phyloP scores from a whole-genome alignment of 169 alveolate genomes.

The Cryptosporidium sp. region DNA sequence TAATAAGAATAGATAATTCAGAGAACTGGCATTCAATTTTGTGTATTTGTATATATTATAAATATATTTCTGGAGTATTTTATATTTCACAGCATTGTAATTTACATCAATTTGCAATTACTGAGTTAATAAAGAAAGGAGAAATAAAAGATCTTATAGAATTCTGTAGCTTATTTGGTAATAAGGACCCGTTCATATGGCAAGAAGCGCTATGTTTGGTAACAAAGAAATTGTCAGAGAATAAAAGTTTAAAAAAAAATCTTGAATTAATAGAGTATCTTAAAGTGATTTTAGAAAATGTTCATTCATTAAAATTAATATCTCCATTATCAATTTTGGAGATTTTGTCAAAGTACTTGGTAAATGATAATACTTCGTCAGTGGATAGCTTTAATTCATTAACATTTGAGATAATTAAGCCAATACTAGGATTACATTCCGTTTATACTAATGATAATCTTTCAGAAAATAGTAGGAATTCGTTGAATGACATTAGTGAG shows the following conservation, averaged over 20 bases:
- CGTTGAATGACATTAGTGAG: conserved; percentile 27
- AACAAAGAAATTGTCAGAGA: conserved; percentile 28
- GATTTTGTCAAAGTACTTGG: conserved; percentile 41
- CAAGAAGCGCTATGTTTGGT: conserved; percentile 39
- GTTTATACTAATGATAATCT: not conserved
- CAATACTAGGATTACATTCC: not conserved
- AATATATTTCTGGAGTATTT: conserved; percentile 29
- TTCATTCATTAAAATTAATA: conserved; percentile 4
- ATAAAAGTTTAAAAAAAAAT: not conserved
- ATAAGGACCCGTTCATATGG: conserved; percentile 60
- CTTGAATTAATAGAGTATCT: conserved; percentile 7
- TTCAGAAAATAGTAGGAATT: conserved; percentile 28
- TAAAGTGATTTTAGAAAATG: conserved; percentile 21
- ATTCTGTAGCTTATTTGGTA: conserved; percentile 51
- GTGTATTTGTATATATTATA: conserved; percentile 55
- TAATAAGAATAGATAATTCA: conserved; percentile 50
- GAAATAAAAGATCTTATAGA: conserved; percentile 60
- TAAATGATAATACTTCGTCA: not conserved
- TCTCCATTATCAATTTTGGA: conserved; percentile 70
- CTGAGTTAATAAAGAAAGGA: conserved; percentile 19
- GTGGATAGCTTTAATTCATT: conserved; percentile 8
- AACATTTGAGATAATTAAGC: conserved; percentile 26
- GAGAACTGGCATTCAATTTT: conserved; percentile 67
- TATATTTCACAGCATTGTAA: conserved; percentile 51
- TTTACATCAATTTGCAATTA: conserved; percentile 52